A percentile compares a stretch with the other conserved stretches of the same genome.
Evolutionary conservation across 2,329 filamentous ascomycete genomes (phyloP).

Genomic region (Lasiodiplodia gonubiensis): DNA sequence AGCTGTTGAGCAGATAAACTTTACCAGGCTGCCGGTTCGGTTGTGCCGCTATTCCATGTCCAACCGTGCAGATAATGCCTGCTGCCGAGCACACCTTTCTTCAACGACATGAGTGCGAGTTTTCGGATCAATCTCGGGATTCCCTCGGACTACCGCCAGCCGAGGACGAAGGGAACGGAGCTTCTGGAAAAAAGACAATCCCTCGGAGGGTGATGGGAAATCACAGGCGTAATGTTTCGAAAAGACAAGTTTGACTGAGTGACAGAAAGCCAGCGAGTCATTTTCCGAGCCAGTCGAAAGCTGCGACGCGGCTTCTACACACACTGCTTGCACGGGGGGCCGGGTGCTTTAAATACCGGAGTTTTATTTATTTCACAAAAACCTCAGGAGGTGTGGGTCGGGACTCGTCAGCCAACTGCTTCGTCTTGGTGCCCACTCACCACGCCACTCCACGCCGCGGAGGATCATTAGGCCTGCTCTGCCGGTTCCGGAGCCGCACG

Average conservation of each 20-base stretch:
- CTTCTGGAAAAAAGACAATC: neutral
- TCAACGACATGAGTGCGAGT: neutral
- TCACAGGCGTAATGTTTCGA: no score
- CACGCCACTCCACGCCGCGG: constrained; percentile 11
- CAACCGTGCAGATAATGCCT: neutral
- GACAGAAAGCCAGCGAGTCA: constrained; percentile 6
- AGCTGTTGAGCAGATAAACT: constrained; percentile 16
- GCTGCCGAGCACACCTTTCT: neutral
- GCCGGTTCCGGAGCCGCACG: neutral
- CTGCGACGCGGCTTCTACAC: neutral
- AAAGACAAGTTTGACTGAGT: neutral
- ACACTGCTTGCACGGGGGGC: no score
- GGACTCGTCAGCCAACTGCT: neutral
- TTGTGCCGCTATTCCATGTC: neutral
- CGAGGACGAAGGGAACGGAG: neutral
- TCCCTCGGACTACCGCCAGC: neutral
- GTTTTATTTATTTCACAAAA: no score
- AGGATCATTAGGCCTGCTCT: neutral
- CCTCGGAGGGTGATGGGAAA: no score
- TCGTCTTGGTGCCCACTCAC: neutral
- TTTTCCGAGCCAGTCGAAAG: neutral
- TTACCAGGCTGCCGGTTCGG: constrained; percentile 19
- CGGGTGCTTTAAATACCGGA: neutral
- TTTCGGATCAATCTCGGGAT: constrained; percentile 7
- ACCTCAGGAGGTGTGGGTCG: neutral